phyloP scores from a whole-genome alignment of 2,329 filamentous ascomycete species.

The Penicillium sclerotiorum region DNA sequence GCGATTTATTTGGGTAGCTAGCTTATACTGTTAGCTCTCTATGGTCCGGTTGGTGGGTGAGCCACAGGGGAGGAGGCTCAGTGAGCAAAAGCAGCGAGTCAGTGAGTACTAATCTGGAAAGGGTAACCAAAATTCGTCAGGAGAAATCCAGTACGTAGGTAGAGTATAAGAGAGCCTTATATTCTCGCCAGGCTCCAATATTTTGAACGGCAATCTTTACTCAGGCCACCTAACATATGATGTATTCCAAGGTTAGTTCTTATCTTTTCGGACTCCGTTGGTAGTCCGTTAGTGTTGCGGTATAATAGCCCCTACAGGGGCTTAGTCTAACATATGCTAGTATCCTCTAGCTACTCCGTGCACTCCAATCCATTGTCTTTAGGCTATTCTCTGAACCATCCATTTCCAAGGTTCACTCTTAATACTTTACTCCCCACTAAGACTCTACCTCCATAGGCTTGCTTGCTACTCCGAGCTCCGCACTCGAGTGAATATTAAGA shows the following conservation, averaged over 20 bases:
- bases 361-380: not conserved
- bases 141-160: too few species aligned
- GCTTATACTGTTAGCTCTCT: too few species aligned
- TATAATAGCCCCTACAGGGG: too few species aligned
- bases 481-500: constrained; percentile 4
- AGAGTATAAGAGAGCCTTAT: too few species aligned
- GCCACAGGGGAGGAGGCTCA: too few species aligned
- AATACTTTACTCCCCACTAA: not conserved
- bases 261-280: not conserved
- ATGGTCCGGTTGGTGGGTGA: too few species aligned
- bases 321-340: not conserved
- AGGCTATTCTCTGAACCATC: not conserved
- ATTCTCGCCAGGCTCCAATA: not conserved
- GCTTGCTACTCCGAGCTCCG: constrained; percentile 7
- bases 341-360: not conserved
- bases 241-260: not conserved
- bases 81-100: too few species aligned
- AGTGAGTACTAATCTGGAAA: too few species aligned
- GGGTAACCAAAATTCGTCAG: too few species aligned
- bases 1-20: too few species aligned
- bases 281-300: not conserved
- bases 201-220: not conserved
- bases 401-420: not conserved
- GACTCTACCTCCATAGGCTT: not conserved
- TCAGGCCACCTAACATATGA: not conserved